phyloP scores from a whole-genome alignment of 345 rosid species.

The Excoecaria agallocha region DNA sequence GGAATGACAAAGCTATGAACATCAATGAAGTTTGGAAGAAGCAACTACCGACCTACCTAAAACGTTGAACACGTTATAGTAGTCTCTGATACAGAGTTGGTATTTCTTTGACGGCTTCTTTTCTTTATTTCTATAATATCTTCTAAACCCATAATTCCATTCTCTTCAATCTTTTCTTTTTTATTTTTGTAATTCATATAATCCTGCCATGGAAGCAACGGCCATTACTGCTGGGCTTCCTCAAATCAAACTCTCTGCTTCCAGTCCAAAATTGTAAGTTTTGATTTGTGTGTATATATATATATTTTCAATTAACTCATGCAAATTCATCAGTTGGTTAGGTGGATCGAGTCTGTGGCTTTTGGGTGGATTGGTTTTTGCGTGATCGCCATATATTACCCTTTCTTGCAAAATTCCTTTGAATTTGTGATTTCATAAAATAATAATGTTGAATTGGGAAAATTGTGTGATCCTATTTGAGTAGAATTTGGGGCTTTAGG shows the following conservation, averaged over 20 bases:
- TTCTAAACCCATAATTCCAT: not conserved
- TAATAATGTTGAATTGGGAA: not conserved
- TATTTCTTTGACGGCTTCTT: not conserved
- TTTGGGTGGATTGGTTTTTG: not conserved
- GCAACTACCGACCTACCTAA: too few relatives aligned
- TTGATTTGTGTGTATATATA: too few relatives aligned
- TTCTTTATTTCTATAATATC: not conserved
- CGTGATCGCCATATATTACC: not conserved
- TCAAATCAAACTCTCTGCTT: constrained; percentile 6
- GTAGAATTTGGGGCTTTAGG: not conserved
- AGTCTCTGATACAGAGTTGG: too few relatives aligned
- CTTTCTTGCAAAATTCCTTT: not conserved
- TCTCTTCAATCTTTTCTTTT: not conserved
- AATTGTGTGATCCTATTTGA: not conserved
- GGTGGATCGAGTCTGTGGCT: not conserved
- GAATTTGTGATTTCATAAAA: not conserved
- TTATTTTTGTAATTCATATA: not conserved
- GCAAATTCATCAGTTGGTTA: too few relatives aligned
- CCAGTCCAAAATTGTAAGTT: constrained; percentile 13
- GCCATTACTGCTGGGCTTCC: constrained; percentile 8
- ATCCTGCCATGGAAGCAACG: constrained; percentile 20
- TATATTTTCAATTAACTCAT: too few relatives aligned
- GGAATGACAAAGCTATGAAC: too few relatives aligned
- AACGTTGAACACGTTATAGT: too few relatives aligned
- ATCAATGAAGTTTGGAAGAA: too few relatives aligned